Base-by-base conservation (phyloP, 2,329 filamentous ascomycete genomes). In the Talaromyces amestolkiae region DNA sequence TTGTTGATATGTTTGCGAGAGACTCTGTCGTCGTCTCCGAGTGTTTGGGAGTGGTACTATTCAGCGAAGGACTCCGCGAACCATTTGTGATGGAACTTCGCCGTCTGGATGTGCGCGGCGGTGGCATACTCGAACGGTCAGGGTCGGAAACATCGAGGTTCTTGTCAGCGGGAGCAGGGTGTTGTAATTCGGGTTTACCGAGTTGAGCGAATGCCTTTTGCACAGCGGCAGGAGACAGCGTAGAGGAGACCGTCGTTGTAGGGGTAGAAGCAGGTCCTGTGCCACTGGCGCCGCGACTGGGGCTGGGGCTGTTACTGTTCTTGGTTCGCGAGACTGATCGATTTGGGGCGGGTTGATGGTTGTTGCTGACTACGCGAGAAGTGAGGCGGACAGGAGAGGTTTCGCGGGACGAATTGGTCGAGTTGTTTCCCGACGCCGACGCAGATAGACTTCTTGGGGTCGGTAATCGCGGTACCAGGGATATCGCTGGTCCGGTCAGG, bases 141-240 rank as follows among this genome's bases (percentile, higher is more conserved):
- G 90, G 86, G 68, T 85, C 84, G 53, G 88, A 83, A 63, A 86
- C 81, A 78, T 88, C 88, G 71, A 85, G 79, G 31, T 82, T 81
- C 7, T 85, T 78, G 68, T 96, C 91, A 66, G 87, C 82, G 41
- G 35, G 76, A 47, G 83, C 77, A 39, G 88, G 84, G 58, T 82
- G 78, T 53, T 86, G 85, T 41, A 94, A 81, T 61, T 86, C 84
- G 8, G 91, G 89, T 58, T 87, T 89, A 69, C 83, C 88, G 41
- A 88, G 81, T 43, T 90, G 85, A 17, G 91, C 90, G 58, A 94
- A 81, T 66, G 87, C 86, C 74, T 88, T 86, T 76, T 90, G 85
- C 65, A 88, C 82, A 22, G 88, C 82, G 27, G 87, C 84, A 31
- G 88, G 84, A 60, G 87, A 87, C 11, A 59, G 56, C 10, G 54